These are phyloP conservation scores for Stromatinia cepivora DNA, from an alignment of 2,329 filamentous ascomycete genomes.

Conservation along the genomic window DNA sequence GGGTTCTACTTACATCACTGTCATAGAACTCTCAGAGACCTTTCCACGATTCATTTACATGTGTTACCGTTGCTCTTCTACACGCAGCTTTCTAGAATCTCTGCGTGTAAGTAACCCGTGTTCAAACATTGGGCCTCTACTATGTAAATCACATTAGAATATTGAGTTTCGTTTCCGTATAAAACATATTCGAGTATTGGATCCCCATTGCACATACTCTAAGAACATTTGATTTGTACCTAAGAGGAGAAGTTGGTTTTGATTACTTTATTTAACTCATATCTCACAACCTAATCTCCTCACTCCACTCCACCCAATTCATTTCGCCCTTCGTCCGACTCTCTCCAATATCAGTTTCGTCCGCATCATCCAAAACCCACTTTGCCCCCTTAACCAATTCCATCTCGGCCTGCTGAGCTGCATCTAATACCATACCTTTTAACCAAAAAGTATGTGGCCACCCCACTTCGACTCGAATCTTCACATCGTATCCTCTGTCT, in stretches of 20 bases:
- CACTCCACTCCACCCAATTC: constrained; percentile 16
- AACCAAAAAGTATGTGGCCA: constrained; percentile 57
- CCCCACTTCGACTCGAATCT: constrained; percentile 47
- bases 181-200: no score
- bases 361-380: constrained; percentile 42
- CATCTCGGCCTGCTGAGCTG: constrained; percentile 46
- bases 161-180: no score
- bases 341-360: neutral
- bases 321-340: neutral
- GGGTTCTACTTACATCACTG: no score
- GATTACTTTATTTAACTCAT: neutral
- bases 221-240: no score
- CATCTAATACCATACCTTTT: constrained; percentile 46
- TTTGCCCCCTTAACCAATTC: constrained; percentile 46
- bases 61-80: no score
- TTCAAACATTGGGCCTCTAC: neutral
- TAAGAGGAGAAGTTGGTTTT: no score
- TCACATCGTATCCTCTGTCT: constrained; percentile 45
- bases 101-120: no score
- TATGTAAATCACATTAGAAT: no score
- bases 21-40: no score
- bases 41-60: no score
- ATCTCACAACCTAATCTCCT: neutral
- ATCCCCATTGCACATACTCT: no score
- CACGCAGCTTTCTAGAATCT: no score